Percentiles rank a stretch among this genome's conserved stretches.
These are phyloP conservation scores for Phytophthora aleatoria DNA, from an alignment of 352 stramenopile genomes.

Conservation along the genomic window DNA sequence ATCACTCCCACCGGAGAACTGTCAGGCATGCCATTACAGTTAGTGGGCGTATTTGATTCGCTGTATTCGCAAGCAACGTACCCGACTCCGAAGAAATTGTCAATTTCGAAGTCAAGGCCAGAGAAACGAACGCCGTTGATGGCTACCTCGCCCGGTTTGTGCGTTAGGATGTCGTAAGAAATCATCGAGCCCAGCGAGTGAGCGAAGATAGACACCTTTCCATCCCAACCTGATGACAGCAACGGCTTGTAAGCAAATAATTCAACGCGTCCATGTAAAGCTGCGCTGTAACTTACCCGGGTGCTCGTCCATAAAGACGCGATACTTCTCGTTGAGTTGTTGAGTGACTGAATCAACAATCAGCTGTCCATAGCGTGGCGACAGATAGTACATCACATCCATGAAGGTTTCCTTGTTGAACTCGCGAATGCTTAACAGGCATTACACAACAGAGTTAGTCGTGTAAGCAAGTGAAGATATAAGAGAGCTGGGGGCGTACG, in stretches of 20 bases:
- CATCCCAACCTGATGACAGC: constrained; percentile 65
- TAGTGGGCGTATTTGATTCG: background rate
- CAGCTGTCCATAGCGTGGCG: constrained; percentile 88
- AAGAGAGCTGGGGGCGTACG: constrained; percentile 41
- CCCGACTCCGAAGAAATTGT: constrained; percentile 88
- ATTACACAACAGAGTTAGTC: constrained; percentile 3
- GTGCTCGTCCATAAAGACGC: constrained; percentile 89
- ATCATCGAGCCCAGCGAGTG: constrained; percentile 93
- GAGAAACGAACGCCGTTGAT: constrained; percentile 76
- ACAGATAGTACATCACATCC: constrained; percentile 95
- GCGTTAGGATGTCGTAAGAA: constrained; percentile 91
- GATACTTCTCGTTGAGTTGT: constrained; percentile 90
- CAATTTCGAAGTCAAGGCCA: constrained; percentile 83
- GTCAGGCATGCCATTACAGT: constrained; percentile 3
- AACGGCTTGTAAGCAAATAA: background rate
- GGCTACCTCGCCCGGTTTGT: constrained; percentile 63
- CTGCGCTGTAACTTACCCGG: constrained; percentile 42
- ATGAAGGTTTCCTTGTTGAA: constrained; percentile 96
- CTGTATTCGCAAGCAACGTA: constrained; percentile 27
- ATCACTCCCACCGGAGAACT: constrained; percentile 86
- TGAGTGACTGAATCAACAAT: constrained; percentile 91
- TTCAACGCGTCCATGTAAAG: background rate
- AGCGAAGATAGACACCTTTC: constrained; percentile 90
- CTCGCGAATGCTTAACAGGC: constrained; percentile 73
- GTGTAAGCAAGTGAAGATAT: background rate